Percentiles rank a stretch among this genome's conserved stretches.
These are phyloP conservation scores for Coprinellus micaceus DNA, from an alignment of 768 basidiomycete species.

Conservation along the genomic window DNA sequence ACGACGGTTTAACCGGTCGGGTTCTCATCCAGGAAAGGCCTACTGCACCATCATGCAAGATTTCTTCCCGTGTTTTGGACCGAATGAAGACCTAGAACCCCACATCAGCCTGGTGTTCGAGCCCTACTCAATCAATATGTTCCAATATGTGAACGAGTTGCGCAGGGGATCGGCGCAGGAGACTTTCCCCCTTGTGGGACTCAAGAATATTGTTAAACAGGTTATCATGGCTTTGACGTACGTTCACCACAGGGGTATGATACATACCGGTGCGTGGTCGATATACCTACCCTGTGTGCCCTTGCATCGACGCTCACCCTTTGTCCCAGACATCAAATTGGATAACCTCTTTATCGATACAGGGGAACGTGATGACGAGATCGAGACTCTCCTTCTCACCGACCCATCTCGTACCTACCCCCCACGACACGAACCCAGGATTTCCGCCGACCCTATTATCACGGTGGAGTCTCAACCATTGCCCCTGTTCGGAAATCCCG, in stretches of 20 bases:
- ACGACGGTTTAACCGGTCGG: too few species aligned
- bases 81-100: not conserved
- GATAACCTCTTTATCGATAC: conserved; percentile 16
- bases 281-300: not conserved
- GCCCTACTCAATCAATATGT: not conserved
- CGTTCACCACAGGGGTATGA: conserved; percentile 21
- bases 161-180: not conserved
- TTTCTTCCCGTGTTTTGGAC: not conserved
- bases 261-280: conserved; percentile 19
- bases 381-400: conserved; percentile 6
- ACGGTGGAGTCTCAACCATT: conserved; percentile 24
- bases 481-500: conserved; percentile 12
- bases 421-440: conserved; percentile 11
- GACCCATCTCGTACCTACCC: conserved; percentile 14
- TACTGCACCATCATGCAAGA: not conserved
- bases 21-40: not conserved
- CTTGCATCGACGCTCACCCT: not conserved
- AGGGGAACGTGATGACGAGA: conserved; percentile 1
- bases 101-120: conserved; percentile 1
- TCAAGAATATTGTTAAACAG: conserved; percentile 22
- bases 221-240: conserved; percentile 24
- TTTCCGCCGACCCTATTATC: conserved; percentile 20
- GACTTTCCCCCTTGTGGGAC: conserved; percentile 11
- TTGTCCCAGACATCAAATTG: conserved; percentile 19
- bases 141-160: not conserved